A percentile compares a stretch with the other conserved stretches of the same genome.
Conservation (phyloP, 495 filamentous ascomycete species). For the Clohesyomyces aquaticus region DNA sequence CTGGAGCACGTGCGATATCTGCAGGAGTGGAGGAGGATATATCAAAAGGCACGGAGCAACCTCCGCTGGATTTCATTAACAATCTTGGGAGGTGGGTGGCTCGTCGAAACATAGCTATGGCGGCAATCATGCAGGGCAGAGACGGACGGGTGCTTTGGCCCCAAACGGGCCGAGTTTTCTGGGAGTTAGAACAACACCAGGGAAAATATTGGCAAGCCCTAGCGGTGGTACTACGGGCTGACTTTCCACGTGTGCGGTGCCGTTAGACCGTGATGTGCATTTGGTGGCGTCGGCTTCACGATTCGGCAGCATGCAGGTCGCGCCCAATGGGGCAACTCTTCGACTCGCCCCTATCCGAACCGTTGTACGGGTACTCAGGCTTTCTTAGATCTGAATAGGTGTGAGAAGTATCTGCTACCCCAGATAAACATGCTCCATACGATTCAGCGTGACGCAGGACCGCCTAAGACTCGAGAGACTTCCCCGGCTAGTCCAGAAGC, state of each 20-base stretch:
- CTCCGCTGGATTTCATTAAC: constrained; percentile 16
- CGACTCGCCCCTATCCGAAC: background rate
- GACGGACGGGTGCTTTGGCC: background rate
- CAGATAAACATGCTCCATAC: constrained; percentile 5
- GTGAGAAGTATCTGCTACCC: constrained; percentile 10
- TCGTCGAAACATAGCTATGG: constrained; percentile 17
- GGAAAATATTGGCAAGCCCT: background rate
- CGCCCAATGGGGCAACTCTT: too few relatives aligned
- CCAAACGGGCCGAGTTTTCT: constrained; percentile 20
- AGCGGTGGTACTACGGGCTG: constrained; percentile 11
- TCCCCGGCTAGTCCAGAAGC: too few relatives aligned
- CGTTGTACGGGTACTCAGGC: constrained; percentile 2
- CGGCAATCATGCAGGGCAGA: constrained; percentile 6
- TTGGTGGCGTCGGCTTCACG: constrained; percentile 3
- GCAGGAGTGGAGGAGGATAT: too few relatives aligned
- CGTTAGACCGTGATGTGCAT: constrained; percentile 12
- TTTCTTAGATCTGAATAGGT: background rate
- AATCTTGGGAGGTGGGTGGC: background rate
- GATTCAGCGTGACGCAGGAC: constrained; percentile 13
- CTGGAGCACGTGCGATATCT: constrained; percentile 14
- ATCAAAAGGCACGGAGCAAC: constrained; percentile 4
- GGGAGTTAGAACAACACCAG: background rate
- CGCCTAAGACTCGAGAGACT: too few relatives aligned
- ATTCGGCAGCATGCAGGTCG: constrained; percentile 1
- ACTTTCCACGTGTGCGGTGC: constrained; percentile 12